Percentiles rank a stretch among this genome's conserved stretches.
These are phyloP conservation scores for Chrysanthemum seticuspe DNA, from an alignment of 129 eudicot species.

Conservation along the genomic window DNA sequence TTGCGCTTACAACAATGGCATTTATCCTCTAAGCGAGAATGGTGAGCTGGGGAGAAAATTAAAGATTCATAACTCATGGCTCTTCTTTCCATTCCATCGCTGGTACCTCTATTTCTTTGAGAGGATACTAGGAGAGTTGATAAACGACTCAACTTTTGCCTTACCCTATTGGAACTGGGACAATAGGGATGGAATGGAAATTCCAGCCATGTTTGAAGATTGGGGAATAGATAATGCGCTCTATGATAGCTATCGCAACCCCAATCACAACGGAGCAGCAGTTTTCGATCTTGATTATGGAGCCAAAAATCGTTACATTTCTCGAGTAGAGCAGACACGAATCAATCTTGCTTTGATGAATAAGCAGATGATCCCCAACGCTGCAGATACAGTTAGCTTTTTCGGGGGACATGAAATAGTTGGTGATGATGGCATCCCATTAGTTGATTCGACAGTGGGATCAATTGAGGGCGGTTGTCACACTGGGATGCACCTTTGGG, in stretches of 20 bases:
- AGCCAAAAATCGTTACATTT: background rate
- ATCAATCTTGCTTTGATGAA: slow-evolving; percentile 18
- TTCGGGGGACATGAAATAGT: slow-evolving; percentile 21
- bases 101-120: slow-evolving; percentile 43
- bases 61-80: slow-evolving; percentile 31
- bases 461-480: slow-evolving; percentile 14
- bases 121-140: slow-evolving; percentile 39
- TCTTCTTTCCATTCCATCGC: slow-evolving; percentile 47
- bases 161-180: slow-evolving; percentile 48
- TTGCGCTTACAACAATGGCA: slow-evolving; percentile 10
- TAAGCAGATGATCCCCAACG: slow-evolving; percentile 24
- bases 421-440: background rate
- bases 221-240: slow-evolving; percentile 2
- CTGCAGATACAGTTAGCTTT: slow-evolving; percentile 18
- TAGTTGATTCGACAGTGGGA: background rate
- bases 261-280: slow-evolving; percentile 11
- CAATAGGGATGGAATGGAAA: slow-evolving; percentile 25
- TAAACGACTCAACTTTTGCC: slow-evolving; percentile 35
- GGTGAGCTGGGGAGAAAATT: background rate
- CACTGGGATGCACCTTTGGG: slow-evolving; percentile 8
- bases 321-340: background rate
- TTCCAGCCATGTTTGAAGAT: slow-evolving; percentile 17
- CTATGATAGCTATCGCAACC: slow-evolving; percentile 2
- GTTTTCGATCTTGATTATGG: slow-evolving; percentile 10
- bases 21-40: background rate